phyloP scores from a whole-genome alignment of 192 early-diverging fungal species.

The Obelidium mucronatum region DNA sequence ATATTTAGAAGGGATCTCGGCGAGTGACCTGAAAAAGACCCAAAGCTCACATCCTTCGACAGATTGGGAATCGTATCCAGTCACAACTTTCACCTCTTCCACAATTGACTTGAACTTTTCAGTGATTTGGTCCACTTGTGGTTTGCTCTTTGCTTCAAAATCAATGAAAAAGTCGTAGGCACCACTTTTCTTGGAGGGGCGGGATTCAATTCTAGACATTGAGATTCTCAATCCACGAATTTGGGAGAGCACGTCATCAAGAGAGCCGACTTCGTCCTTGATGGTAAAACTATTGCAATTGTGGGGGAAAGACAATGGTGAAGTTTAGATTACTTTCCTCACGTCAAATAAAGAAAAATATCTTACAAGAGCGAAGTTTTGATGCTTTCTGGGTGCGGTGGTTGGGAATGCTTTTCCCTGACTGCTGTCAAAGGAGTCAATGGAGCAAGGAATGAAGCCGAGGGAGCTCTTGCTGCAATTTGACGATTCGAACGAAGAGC shows the following conservation, averaged over 20 bases:
- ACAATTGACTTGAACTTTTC: conserved; percentile 71
- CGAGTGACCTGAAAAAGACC: too few relatives aligned
- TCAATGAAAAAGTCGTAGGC: conserved; percentile 97
- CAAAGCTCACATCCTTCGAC: conserved; percentile 36
- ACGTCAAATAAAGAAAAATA: neutral
- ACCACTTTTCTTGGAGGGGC: conserved; percentile 82
- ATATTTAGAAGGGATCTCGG: too few relatives aligned
- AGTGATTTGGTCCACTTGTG: conserved; percentile 68
- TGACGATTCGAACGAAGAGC: too few relatives aligned
- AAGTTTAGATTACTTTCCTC: neutral
- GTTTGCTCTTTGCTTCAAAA: conserved; percentile 71
- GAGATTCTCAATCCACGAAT: conserved; percentile 78
- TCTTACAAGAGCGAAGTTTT: conserved; percentile 29
- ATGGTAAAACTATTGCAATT: conserved; percentile 71
- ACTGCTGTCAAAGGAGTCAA: too few relatives aligned
- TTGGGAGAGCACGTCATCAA: conserved; percentile 81
- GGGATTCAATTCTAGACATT: conserved; percentile 94
- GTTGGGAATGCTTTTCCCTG: neutral
- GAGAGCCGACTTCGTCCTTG: conserved; percentile 81
- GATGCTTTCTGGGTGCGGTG: conserved; percentile 15
- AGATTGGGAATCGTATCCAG: conserved; percentile 53
- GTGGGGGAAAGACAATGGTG: neutral
- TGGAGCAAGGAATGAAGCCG: too few relatives aligned
- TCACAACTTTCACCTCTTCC: conserved; percentile 73
- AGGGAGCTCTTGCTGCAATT: too few relatives aligned